Evolutionary conservation across 768 basidiomycete genomes (phyloP).

Genomic region (Pholiota microspora): DNA sequence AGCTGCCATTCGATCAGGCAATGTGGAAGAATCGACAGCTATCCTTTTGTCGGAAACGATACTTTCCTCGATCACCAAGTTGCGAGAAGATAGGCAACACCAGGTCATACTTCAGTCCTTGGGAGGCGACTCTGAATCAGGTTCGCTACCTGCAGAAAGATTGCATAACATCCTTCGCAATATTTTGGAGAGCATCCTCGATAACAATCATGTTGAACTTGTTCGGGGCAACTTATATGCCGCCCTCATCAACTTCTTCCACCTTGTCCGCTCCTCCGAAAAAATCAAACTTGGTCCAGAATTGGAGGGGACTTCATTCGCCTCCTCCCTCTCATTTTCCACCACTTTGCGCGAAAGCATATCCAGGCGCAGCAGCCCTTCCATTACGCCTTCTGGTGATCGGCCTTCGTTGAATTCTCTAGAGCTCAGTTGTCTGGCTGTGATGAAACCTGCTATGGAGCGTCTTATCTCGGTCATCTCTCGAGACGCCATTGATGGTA

Average conservation of each 20-base stretch:
- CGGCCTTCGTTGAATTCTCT: constrained; percentile 35
- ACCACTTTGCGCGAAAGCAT: constrained; percentile 40
- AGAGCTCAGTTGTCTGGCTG: constrained; percentile 58
- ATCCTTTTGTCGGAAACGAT: constrained; percentile 83
- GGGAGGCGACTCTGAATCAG: constrained; percentile 58
- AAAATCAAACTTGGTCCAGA: constrained; percentile 19
- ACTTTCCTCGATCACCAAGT: constrained; percentile 79
- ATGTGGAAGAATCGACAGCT: constrained; percentile 68
- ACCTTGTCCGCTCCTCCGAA: constrained; percentile 54
- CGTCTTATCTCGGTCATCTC: constrained; percentile 70
- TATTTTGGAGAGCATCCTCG: constrained; percentile 71
- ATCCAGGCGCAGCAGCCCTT: constrained; percentile 35
- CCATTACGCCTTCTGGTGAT: constrained; percentile 27
- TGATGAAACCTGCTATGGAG: constrained; percentile 70
- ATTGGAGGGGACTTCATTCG: constrained; percentile 20
- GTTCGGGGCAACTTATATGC: constrained; percentile 96
- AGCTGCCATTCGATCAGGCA: constrained; percentile 58
- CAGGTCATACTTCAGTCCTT: constrained; percentile 67
- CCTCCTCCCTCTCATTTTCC: constrained; percentile 36
- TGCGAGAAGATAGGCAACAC: constrained; percentile 80
- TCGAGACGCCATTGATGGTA: constrained; percentile 92
- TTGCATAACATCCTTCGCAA: constrained; percentile 71
- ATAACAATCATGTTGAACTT: constrained; percentile 76
- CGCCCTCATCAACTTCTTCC: constrained; percentile 83
- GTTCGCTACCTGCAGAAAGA: constrained; percentile 77